phyloP scores from a whole-genome alignment of 805 yeast species.

The Myxozyma vanderwaltii region DNA sequence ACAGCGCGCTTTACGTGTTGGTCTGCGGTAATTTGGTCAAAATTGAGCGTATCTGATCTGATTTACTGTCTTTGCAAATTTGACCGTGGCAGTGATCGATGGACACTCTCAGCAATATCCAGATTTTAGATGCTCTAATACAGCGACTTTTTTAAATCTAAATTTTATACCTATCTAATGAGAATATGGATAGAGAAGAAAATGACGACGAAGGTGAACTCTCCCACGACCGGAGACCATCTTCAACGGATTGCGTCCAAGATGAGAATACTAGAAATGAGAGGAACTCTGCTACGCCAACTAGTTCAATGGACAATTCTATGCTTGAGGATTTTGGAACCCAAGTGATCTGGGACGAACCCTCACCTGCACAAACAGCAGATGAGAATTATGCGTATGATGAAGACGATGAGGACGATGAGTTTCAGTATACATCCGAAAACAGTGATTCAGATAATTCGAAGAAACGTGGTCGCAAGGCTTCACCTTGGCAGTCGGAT shows the following conservation, averaged over 20 bases:
- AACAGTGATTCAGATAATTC: not conserved
- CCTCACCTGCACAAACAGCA: not conserved
- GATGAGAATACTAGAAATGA: not conserved
- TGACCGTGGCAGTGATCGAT: not conserved
- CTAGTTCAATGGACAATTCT: not conserved
- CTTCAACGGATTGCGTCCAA: not conserved
- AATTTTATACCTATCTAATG: no score
- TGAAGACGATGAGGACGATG: not conserved
- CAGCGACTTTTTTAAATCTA: no score
- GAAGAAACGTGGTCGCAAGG: not conserved
- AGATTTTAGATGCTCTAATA: not conserved
- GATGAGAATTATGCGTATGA: not conserved
- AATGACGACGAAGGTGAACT: not conserved
- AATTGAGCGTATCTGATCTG: no score
- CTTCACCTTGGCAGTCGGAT: no score
- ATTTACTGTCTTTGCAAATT: not conserved
- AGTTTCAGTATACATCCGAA: not conserved
- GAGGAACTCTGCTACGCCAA: not conserved
- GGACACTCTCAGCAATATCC: not conserved
- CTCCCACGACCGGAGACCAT: not conserved
- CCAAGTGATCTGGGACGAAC: not conserved
- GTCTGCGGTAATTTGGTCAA: no score
- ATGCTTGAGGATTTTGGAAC: not conserved
- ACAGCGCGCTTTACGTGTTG: not conserved
- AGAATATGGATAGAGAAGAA: conserved; percentile 1